These are phyloP conservation scores for Decorospora gaudefroyi DNA, from an alignment of 2,329 filamentous ascomycete species.

Conservation along the genomic window DNA sequence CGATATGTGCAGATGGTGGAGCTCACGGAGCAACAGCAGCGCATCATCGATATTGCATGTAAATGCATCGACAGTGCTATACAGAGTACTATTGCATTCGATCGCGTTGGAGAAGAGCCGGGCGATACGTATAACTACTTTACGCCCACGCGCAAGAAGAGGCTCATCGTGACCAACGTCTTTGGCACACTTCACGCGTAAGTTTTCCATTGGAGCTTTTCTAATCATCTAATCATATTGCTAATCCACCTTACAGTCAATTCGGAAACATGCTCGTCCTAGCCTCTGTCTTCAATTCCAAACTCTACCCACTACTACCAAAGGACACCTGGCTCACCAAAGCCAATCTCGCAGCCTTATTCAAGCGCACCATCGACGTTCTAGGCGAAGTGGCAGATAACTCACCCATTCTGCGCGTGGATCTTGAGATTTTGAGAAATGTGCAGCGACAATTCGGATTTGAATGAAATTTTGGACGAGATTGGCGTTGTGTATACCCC, in stretches of 20 bases:
- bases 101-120: constrained; percentile 56
- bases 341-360: constrained; percentile 30
- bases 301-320: constrained; percentile 41
- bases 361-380: constrained; percentile 69
- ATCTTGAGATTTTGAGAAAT: constrained; percentile 71
- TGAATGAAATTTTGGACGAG: no score
- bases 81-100: constrained; percentile 82
- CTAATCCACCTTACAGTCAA: constrained; percentile 65
- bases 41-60: constrained; percentile 35
- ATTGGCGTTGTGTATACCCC: constrained; percentile 15
- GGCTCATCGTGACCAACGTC: constrained; percentile 89
- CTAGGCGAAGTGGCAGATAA: constrained; percentile 70
- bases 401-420: constrained; percentile 73
- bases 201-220: no score
- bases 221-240: not conserved
- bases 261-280: constrained; percentile 96
- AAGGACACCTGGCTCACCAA: constrained; percentile 31
- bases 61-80: constrained; percentile 65
- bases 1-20: constrained; percentile 38
- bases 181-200: constrained; percentile 81
- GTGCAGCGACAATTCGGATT: constrained; percentile 31
- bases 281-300: constrained; percentile 74
- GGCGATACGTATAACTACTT: constrained; percentile 45
- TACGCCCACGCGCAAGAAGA: constrained; percentile 62
- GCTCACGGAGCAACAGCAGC: constrained; percentile 30